Conservation (phyloP, 2,329 filamentous ascomycete genomes). For the Penicillium sp. region DNA sequence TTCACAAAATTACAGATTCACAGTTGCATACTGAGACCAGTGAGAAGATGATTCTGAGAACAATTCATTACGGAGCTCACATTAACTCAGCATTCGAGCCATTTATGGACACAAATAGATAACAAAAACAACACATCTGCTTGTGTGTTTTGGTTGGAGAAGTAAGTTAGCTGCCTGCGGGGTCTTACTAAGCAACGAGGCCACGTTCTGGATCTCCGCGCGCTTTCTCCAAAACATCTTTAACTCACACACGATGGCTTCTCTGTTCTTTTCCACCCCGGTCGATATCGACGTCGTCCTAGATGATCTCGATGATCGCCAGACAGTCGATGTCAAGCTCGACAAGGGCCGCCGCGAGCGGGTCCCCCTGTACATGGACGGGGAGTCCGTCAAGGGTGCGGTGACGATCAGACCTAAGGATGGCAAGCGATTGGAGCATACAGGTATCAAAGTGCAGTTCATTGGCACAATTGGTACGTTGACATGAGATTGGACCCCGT, state of each 20-base stretch:
- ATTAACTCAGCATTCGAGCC: not conserved
- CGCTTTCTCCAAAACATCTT: conserved; percentile 11
- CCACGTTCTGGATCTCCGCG: conserved; percentile 25
- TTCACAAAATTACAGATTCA: not conserved
- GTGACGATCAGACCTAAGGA: conserved; percentile 96
- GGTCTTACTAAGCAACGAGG: conserved; percentile 19
- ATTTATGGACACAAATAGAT: not conserved
- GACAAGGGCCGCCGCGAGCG: conserved; percentile 98
- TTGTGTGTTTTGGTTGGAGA: not conserved
- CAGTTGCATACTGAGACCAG: not conserved
- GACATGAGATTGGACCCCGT: not conserved
- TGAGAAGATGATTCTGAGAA: not conserved
- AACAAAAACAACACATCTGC: not conserved
- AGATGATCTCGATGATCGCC: conserved; percentile 88
- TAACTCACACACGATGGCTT: conserved; percentile 67
- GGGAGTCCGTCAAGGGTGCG: conserved; percentile 94
- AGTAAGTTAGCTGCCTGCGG: conserved; percentile 11
- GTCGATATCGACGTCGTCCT: conserved; percentile 99
- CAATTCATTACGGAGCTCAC: not conserved
- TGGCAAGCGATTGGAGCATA: conserved; percentile 96
- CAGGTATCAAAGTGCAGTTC: conserved; percentile 99
- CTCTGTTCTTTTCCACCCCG: conserved; percentile 97
- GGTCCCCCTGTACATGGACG: conserved; percentile 94
- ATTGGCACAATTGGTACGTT: conserved; percentile 83
- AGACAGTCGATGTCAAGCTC: conserved; percentile 95